Evolutionary conservation across 2,329 filamentous ascomycete genomes (phyloP), one percentile per base, ranked within the genome.

Genomic region (Lecanicillium sp.): DNA sequence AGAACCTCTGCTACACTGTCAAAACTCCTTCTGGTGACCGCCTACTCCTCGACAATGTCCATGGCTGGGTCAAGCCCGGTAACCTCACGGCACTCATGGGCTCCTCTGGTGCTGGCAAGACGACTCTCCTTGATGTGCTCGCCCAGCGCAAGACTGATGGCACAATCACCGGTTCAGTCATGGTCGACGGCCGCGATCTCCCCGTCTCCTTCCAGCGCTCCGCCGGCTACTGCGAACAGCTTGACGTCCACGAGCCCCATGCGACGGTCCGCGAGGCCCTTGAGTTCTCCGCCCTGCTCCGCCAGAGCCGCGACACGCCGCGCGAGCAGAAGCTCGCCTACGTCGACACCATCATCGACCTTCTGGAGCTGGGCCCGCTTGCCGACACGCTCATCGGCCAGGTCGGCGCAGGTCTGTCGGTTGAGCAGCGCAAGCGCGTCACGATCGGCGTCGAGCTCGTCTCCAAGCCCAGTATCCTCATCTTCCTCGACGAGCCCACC

Each of bases 21-120:
- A 75, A 80, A 54, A 81, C 77, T 0, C 71, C 75, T 0, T 62
- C 66, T 1, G 78, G 78, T 3, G 70, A 88, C 75, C 79, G 84
- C 8, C 71, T 78, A 11, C 80, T 95, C 50, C 71, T 95, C 7
- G 82, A 93, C 53, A 77, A 91, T 49, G 85, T 94, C 1, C 81
- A 90, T 54, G 89, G 88, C 3, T 94, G 85, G 81, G 85, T 90
- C 48, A 87, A 88, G 63, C 86, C 87, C 1, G 87, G 87, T 38
- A 89, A 83, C 54, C 66, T 90, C 17, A 87, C 83, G 3, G 87
- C 86, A 4, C 70, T 91, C n/a, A 87, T 90, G 86, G 84, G 87
- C 57, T 80, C 86, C 2, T 86, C 83, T 10, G 87, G 87, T 54
- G 88, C 89, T 14, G 88, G 89, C 44, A 94, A 94, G 66, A 94